A percentile compares a stretch with the other conserved stretches of the same genome.
phyloP scores from a whole-genome alignment of 129 eudicot species.

The Artemisia tridentata region DNA sequence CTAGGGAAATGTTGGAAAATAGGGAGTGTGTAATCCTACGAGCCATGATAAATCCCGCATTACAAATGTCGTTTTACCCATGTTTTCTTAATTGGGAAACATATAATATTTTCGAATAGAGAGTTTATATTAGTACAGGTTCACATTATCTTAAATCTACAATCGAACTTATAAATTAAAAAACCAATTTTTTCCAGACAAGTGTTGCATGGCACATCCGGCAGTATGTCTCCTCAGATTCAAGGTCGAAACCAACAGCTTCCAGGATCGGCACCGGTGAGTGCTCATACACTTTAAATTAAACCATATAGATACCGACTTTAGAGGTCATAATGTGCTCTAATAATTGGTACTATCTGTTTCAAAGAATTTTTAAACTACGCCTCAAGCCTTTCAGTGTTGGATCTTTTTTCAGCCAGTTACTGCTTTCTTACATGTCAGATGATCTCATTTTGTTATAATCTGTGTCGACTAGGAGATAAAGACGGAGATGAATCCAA shows the following conservation, averaged over 20 bases:
- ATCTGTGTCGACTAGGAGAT: slow-evolving; percentile 57
- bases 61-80: no score
- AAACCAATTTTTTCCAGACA: slow-evolving; percentile 52
- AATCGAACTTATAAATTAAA: not conserved
- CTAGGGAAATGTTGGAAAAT: no score
- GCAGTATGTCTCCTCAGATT: slow-evolving; percentile 85
- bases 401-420: not conserved
- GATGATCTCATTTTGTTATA: slow-evolving; percentile 10
- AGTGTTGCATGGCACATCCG: slow-evolving; percentile 86
- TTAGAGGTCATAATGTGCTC: not conserved
- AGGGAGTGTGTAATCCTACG: no score
- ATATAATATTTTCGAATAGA: not conserved
- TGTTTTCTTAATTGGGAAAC: not conserved
- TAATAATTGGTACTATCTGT: not conserved
- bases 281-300: slow-evolving; percentile 12
- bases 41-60: no score
- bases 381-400: not conserved
- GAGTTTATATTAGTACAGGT: not conserved
- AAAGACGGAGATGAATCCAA: slow-evolving; percentile 85
- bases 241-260: slow-evolving; percentile 85
- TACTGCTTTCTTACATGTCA: slow-evolving; percentile 9
- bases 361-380: not conserved
- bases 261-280: slow-evolving; percentile 81
- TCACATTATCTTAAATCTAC: not conserved
- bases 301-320: not conserved